Evolutionary conservation across 495 filamentous ascomycete species (phyloP), one percentile per base, ranked within the genome.

Genomic region (Penicillium alfredii): DNA sequence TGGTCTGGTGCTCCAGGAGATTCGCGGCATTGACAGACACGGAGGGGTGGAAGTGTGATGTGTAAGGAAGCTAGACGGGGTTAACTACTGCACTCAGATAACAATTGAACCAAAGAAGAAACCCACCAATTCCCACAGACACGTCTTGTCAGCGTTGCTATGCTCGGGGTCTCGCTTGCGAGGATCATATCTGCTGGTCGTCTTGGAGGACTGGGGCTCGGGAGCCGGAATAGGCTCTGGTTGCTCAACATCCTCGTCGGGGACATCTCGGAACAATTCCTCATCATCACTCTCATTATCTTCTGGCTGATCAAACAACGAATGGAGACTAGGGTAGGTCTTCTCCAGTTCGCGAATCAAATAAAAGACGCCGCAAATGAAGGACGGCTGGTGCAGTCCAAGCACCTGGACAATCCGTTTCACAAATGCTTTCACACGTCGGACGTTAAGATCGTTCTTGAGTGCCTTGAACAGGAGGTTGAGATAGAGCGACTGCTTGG

Each of bases 401-500:
- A 86, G 64, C n/a, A 94, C 68, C 61, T 98, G 92, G 17, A 96
- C 66, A 43, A 98, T 74, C 35, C 92, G 77, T 63, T 94, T 98
- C 8, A 89, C 81, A 50, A 97, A 98, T 4, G 92, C 90, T 60
- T 95, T 93, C 33, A 96, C 82, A 2, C 92, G 81, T 45, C 86
- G 84, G 33, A 88, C 73, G 53, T 86, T 88, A 3, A 86, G 68
- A 46, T 98, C 92, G 6, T 80, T 76, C 67, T 89, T 95, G 37
- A 98, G 65, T 6, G 88, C 73, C 42, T 84, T 80, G 70, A 84
- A 96, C 1, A 98, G 62, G 0, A 98, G 71, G 51, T 98, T 97
- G 29, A 98, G 74, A 50, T 96, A 97, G 37, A 98, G 67, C 1
- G 88, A 79, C 54, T 98, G 93, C 60, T 97, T 97, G 9, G 93